These are phyloP conservation scores for Hansenula sp. DNA, from an alignment of 1,139 yeast species.

Conservation along the genomic window DNA sequence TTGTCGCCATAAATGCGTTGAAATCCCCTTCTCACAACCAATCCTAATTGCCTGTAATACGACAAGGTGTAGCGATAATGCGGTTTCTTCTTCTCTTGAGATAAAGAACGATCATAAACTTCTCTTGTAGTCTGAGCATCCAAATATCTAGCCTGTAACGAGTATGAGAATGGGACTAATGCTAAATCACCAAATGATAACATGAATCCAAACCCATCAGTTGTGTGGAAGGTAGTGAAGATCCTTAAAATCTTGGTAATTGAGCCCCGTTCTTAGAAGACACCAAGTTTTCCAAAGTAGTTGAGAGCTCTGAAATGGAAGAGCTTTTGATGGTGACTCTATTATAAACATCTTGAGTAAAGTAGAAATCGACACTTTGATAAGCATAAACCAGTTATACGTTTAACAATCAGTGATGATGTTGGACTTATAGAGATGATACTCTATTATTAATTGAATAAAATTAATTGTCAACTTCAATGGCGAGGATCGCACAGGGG, in stretches of 20 bases:
- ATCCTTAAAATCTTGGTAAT: conserved; percentile 11
- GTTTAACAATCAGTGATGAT: no score
- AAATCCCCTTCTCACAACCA: conserved; percentile 46
- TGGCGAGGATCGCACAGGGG: conserved; percentile 3
- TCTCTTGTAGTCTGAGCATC: conserved; percentile 37
- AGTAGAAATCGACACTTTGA: conserved; percentile 19
- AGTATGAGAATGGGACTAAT: conserved; percentile 91
- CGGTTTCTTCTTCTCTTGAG: conserved; percentile 36
- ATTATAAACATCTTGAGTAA: conserved; percentile 19
- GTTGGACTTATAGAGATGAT: no score
- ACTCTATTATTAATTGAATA: no score
- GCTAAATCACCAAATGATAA: conserved; percentile 90
- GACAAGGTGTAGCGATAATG: conserved; percentile 44
- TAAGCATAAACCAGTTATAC: no score
- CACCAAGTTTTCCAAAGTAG: conserved; percentile 10
- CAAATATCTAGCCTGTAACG: conserved; percentile 80
- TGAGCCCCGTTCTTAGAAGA: conserved; percentile 12
- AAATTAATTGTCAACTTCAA: neutral
- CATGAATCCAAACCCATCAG: conserved; percentile 90
- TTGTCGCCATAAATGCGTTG: conserved; percentile 50
- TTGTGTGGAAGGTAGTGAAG: conserved; percentile 31
- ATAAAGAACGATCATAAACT: conserved; percentile 34
- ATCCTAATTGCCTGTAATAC: conserved; percentile 41
- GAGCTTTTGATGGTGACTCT: conserved; percentile 18
- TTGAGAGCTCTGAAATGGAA: conserved; percentile 3